A percentile compares a stretch with the other conserved stretches of the same genome.
phyloP scores from a whole-genome alignment of 106 monocot genomes.

The Platanthera guangdongensis region DNA sequence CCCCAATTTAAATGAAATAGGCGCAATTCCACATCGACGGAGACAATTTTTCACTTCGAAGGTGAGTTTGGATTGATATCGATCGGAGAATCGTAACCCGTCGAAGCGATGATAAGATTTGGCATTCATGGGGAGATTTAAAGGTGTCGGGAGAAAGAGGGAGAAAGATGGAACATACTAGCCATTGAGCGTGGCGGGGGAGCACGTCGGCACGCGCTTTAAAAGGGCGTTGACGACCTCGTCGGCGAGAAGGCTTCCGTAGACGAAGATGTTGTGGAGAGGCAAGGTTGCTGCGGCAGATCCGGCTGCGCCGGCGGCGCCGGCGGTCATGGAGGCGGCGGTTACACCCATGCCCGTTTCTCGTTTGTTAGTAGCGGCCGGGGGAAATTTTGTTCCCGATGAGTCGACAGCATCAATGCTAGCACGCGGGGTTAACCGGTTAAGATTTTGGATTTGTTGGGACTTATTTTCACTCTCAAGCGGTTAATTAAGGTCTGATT shows the following conservation, averaged over 20 bases:
- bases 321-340: background rate
- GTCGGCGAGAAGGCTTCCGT: slow-evolving; percentile 74
- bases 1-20: background rate
- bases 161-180: slow-evolving; percentile 22
- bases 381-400: background rate
- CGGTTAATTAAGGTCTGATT: no score
- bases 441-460: no score
- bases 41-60: background rate
- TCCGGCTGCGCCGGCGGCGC: background rate
- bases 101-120: background rate
- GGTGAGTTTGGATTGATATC: background rate
- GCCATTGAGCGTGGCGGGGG: slow-evolving; percentile 53
- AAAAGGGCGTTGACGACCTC: slow-evolving; percentile 65
- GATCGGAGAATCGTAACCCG: background rate
- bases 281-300: background rate
- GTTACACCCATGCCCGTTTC: background rate
- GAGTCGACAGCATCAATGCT: no score
- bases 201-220: slow-evolving; percentile 58
- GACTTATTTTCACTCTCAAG: no score
- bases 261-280: slow-evolving; percentile 73
- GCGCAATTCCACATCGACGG: background rate
- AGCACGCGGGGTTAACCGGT: no score
- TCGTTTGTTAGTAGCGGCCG: no score
- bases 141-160: background rate
- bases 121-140: background rate